phyloP scores from a whole-genome alignment of 331 rosid genomes.

The Cydonia oblonga region DNA sequence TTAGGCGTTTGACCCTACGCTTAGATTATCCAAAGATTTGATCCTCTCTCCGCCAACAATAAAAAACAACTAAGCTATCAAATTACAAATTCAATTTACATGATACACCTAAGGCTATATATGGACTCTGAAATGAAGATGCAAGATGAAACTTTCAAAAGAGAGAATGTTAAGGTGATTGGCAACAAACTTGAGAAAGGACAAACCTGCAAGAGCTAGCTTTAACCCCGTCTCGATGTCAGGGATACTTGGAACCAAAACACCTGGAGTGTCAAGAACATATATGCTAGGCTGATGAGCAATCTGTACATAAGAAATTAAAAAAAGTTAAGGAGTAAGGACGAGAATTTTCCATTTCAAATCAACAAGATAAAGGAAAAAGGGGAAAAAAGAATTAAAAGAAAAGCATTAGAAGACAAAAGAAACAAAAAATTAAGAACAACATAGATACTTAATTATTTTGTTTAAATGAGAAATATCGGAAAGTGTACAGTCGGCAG shows the following conservation, averaged over 20 bases:
- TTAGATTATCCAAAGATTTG: neutral
- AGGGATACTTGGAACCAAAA: conserved; percentile 73
- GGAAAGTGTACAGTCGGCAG: neutral
- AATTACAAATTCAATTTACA: neutral
- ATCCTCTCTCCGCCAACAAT: neutral
- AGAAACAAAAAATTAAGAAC: neutral
- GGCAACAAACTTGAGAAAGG: neutral
- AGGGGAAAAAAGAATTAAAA: no score
- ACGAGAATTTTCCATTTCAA: neutral
- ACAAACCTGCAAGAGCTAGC: conserved; percentile 83
- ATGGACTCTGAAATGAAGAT: neutral
- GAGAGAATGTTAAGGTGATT: neutral
- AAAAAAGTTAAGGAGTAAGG: no score
- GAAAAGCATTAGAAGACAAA: neutral
- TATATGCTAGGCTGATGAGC: conserved; percentile 87
- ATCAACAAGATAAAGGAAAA: neutral
- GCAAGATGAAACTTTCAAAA: neutral
- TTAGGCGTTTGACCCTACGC: no score
- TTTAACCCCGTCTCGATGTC: conserved; percentile 81
- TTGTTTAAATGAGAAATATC: neutral
- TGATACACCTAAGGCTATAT: neutral
- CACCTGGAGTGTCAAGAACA: conserved; percentile 81
- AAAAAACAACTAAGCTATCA: neutral
- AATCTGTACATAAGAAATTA: conserved; percentile 40
- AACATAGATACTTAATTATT: neutral